These are phyloP conservation scores for Phytophthora brassicae DNA, from an alignment of 352 stramenopile species.

Conservation along the genomic window DNA sequence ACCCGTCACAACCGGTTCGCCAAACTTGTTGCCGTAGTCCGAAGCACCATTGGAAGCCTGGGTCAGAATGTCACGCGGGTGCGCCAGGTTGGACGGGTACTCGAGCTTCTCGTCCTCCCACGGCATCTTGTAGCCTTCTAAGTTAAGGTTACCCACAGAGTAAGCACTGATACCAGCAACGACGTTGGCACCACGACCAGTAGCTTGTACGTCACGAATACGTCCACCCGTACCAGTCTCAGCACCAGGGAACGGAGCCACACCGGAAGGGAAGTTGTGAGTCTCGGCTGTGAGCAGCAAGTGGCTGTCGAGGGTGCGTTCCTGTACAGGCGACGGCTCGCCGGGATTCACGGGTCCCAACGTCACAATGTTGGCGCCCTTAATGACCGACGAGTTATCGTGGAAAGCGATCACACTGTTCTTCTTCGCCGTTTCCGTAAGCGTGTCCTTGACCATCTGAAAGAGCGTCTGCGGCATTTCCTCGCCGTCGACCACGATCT, in stretches of 20 bases:
- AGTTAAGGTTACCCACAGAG: conserved; percentile 94
- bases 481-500: conserved; percentile 97
- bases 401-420: conserved; percentile 99
- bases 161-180: conserved; percentile 92
- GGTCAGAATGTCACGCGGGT: conserved; percentile 95
- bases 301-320: conserved; percentile 88
- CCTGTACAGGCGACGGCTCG: conserved; percentile 64
- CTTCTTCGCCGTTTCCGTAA: conserved; percentile 87
- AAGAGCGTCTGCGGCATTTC: conserved; percentile 98
- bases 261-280: conserved; percentile 99
- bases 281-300: conserved; percentile 98
- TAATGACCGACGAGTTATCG: conserved; percentile 98
- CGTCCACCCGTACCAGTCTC: conserved; percentile 98
- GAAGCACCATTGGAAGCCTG: conserved; percentile 98
- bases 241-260: conserved; percentile 94
- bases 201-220: conserved; percentile 98
- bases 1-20: conserved; percentile 98
- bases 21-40: conserved; percentile 99
- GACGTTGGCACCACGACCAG: conserved; percentile 94
- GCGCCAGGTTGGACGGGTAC: conserved; percentile 90
- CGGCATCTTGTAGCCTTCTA: conserved; percentile 95
- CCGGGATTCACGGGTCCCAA: conserved; percentile 71
- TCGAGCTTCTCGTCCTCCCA: conserved; percentile 95
- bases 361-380: conserved; percentile 89
- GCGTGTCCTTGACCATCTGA: conserved; percentile 98